Conservation (phyloP, 805 yeast species). For the Tetrapisispora fleetii region DNA sequence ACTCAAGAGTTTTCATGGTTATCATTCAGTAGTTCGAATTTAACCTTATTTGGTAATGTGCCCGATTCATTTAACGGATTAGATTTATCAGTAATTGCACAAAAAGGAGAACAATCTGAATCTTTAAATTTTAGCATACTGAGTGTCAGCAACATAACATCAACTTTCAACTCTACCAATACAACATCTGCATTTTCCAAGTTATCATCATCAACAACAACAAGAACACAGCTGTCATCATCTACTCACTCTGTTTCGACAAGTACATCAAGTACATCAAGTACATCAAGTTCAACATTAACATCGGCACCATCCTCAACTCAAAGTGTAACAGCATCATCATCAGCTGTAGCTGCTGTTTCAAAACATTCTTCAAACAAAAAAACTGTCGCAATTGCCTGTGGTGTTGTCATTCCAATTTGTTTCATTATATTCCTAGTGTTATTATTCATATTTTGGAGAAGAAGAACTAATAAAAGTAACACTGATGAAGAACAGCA, state of each 20-base stretch:
- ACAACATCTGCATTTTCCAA: constrained; percentile 9
- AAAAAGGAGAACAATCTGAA: constrained; percentile 29
- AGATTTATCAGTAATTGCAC: constrained; percentile 34
- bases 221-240: constrained; percentile 19
- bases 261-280: too few species aligned
- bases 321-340: constrained; percentile 19
- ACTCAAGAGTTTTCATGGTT: constrained; percentile 50
- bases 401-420: constrained; percentile 80
- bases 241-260: constrained; percentile 1
- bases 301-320: constrained; percentile 25
- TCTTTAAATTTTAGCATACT: constrained; percentile 40
- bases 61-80: constrained; percentile 40
- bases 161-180: not conserved
- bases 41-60: constrained; percentile 60
- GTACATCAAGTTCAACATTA: constrained; percentile 8
- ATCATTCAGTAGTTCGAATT: constrained; percentile 44
- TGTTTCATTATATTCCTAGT: constrained; percentile 40
- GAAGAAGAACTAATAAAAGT: constrained; percentile 33
- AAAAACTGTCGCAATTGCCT: constrained; percentile 66
- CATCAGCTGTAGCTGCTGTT: constrained; percentile 25
- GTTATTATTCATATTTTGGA: constrained; percentile 47
- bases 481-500: constrained; percentile 8
- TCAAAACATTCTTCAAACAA: constrained; percentile 13
- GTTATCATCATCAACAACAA: constrained; percentile 18
- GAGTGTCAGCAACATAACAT: constrained; percentile 34